Evolutionary conservation across 2,329 filamentous ascomycete genomes (phyloP).

Genomic region (Alternaria ventricosa): DNA sequence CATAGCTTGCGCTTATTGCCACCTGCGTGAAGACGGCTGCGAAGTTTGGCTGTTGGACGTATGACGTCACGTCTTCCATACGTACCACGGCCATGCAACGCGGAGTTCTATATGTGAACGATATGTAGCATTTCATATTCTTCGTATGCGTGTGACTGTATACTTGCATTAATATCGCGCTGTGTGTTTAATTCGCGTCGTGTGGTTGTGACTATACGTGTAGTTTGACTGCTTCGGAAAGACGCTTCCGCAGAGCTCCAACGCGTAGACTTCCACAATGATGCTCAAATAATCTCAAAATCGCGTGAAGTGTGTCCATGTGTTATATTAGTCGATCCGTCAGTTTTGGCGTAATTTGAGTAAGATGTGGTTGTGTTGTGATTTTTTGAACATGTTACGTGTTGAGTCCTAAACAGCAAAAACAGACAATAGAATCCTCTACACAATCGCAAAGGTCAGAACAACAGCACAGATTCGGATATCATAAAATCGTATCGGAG

Average conservation of each 20-base stretch:
- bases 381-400: background rate
- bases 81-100: background rate
- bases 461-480: background rate
- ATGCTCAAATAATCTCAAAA: background rate
- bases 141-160: rapidly evolving
- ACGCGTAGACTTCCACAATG: background rate
- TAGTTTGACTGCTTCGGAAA: background rate
- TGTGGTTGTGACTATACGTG: background rate
- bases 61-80: background rate
- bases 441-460: background rate
- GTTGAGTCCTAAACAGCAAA: background rate
- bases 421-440: rapidly evolving
- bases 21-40: background rate
- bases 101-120: rapidly evolving
- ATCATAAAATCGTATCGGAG: rapidly evolving
- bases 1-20: background rate
- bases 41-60: background rate
- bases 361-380: background rate
- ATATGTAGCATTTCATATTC: too few relatives aligned
- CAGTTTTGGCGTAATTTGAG: background rate
- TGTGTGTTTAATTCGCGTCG: background rate
- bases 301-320: rapidly evolving
- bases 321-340: rapidly evolving
- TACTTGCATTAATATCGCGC: rapidly evolving
- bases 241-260: background rate